Conservation (phyloP, 1,284 basidiomycete species). For the Pseudozyma tsukubaensis region DNA sequence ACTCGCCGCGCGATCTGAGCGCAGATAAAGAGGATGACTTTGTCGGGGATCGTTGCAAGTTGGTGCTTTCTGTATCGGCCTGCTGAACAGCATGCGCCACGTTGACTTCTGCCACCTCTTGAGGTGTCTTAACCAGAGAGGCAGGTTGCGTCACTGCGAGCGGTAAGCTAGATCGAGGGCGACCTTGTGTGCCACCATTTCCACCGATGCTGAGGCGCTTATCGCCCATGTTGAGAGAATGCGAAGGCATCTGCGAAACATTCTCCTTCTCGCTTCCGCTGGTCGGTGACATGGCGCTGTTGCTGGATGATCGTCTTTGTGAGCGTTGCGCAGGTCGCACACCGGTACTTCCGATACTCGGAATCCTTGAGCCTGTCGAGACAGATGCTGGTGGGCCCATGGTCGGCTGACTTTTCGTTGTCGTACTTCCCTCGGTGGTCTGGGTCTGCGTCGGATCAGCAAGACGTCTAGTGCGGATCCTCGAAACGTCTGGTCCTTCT, state of each 20-base stretch:
- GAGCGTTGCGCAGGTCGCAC: not conserved
- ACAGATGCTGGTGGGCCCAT: not conserved
- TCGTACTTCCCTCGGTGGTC: not conserved
- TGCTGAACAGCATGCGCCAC: not conserved
- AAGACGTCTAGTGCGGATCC: conserved; percentile 22
- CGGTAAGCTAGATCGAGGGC: conserved; percentile 26
- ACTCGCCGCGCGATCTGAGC: conserved; percentile 17
- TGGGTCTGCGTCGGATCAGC: not conserved
- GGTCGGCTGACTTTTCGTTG: not conserved
- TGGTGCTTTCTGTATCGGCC: not conserved
- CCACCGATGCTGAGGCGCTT: conserved; percentile 21
- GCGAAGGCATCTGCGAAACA: not conserved
- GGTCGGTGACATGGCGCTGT: not conserved
- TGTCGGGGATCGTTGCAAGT: conserved; percentile 8
- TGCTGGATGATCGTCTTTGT: conserved; percentile 15
- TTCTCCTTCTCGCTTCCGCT: conserved; percentile 28
- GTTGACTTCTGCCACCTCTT: not conserved
- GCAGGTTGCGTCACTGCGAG: conserved; percentile 18
- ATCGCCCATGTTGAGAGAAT: not conserved
- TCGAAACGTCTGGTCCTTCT: conserved; percentile 35
- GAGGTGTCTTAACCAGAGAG: conserved; percentile 1
- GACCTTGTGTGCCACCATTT: not conserved
- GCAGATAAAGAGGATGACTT: conserved; percentile 22
- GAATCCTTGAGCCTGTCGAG: conserved; percentile 17
- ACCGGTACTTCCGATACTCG: conserved; percentile 18